phyloP scores from a whole-genome alignment of 768 basidiomycete genomes.

The Pulveroboletus frians region DNA sequence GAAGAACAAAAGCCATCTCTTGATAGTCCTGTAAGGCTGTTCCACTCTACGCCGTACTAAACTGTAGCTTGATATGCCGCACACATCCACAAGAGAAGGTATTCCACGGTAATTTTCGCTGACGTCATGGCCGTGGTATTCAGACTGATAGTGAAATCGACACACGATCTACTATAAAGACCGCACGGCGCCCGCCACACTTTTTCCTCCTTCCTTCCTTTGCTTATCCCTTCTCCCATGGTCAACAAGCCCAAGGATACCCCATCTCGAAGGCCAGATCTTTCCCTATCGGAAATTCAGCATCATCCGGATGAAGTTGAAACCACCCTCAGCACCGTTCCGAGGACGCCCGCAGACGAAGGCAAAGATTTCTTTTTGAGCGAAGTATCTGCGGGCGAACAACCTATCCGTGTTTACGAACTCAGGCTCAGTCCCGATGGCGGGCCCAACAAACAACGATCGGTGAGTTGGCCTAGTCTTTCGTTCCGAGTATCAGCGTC shows the following conservation, averaged over 20 bases:
- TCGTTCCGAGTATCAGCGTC: slow-evolving; percentile 1
- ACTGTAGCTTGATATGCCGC: not conserved
- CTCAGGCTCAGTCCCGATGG: slow-evolving; percentile 85
- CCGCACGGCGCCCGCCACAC: slow-evolving; percentile 5
- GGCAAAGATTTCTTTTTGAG: slow-evolving; percentile 84
- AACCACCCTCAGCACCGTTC: slow-evolving; percentile 43
- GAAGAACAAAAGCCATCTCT: no score
- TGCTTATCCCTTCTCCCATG: slow-evolving; percentile 13
- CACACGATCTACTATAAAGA: slow-evolving; percentile 7
- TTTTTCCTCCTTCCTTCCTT: not conserved
- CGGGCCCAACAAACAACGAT: slow-evolving; percentile 78
- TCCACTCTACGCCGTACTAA: no score
- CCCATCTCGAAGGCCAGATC: slow-evolving; percentile 2
- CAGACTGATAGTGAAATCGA: slow-evolving; percentile 12
- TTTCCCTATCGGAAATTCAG: slow-evolving; percentile 15
- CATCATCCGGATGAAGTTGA: not conserved
- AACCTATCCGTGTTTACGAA: slow-evolving; percentile 79
- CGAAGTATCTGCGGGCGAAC: slow-evolving; percentile 44
- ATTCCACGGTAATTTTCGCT: not conserved
- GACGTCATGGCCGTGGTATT: slow-evolving; percentile 12
- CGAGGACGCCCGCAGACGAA: slow-evolving; percentile 91
- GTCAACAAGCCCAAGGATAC: not conserved
- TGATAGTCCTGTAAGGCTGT: no score
- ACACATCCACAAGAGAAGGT: slow-evolving; percentile 3
- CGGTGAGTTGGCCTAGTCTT: slow-evolving; percentile 47